These are phyloP conservation scores for Alternaria rosae DNA, from an alignment of 2,329 filamentous ascomycete species.

Conservation along the genomic window DNA sequence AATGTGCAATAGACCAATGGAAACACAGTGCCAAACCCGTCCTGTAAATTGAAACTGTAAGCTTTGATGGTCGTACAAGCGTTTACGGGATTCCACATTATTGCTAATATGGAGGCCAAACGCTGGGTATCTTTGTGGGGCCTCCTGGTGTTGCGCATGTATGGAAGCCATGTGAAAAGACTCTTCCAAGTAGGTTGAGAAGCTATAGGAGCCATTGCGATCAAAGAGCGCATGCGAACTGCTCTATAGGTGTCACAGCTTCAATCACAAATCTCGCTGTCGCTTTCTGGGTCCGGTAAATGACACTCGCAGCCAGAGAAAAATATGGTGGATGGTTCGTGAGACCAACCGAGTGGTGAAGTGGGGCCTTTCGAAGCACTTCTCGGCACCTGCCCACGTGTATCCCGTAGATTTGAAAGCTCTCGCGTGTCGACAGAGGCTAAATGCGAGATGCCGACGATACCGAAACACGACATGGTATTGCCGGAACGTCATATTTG, in stretches of 20 bases:
- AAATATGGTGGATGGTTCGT: background rate
- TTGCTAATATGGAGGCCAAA: slow-evolving; percentile 29
- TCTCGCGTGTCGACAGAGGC: slow-evolving; percentile 4
- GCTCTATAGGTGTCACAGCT: background rate
- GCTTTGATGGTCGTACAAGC: slow-evolving; percentile 15
- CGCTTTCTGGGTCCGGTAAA: background rate
- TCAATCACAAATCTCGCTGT: background rate
- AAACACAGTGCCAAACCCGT: slow-evolving; percentile 16
- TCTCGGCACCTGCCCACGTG: slow-evolving; percentile 10
- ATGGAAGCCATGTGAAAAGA: background rate
- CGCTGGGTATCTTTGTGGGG: slow-evolving; percentile 17
- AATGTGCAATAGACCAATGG: slow-evolving; percentile 12
- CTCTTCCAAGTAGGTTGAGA: background rate
- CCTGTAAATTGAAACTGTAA: slow-evolving; percentile 9
- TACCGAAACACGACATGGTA: background rate
- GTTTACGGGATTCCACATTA: slow-evolving; percentile 15
- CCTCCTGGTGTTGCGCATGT: background rate
- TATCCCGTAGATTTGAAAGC: slow-evolving; percentile 15
- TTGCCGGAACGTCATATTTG: background rate
- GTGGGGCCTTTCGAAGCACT: slow-evolving; percentile 24
- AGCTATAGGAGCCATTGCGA: background rate
- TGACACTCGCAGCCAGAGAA: slow-evolving; percentile 1
- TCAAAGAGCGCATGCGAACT: background rate
- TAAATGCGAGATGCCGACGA: slow-evolving; percentile 21
- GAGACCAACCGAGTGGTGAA: slow-evolving; percentile 23